phyloP scores from a whole-genome alignment of 257 asterid genomes.

The Solanum chilense region DNA sequence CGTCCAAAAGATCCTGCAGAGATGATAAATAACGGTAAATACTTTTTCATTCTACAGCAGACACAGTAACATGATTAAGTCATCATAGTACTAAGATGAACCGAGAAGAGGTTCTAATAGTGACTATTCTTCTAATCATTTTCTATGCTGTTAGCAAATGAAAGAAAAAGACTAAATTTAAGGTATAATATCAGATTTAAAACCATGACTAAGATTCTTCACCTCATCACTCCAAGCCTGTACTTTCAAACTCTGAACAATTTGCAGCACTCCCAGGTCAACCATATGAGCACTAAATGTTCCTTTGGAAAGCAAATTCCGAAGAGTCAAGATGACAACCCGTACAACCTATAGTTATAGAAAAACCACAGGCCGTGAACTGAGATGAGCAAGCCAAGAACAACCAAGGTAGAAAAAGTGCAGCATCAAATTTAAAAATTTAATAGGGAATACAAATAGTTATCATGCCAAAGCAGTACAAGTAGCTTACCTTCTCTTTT shows the following conservation, averaged over 20 bases:
- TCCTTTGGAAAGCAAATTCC: slow-evolving; percentile 75
- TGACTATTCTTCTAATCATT: not conserved
- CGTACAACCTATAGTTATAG: slow-evolving; percentile 59
- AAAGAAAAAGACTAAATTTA: not conserved
- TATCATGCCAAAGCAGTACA: not conserved
- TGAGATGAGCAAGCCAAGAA: not conserved
- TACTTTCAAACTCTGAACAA: slow-evolving; percentile 84
- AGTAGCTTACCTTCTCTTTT: slow-evolving; percentile 64
- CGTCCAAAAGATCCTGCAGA: slow-evolving; percentile 69
- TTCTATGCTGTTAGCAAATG: not conserved
- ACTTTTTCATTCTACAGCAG: not conserved
- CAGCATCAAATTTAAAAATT: not conserved
- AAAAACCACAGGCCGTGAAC: not conserved
- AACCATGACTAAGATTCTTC: slow-evolving; percentile 1
- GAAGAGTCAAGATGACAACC: slow-evolving; percentile 74
- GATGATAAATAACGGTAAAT: not conserved
- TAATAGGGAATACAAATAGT: not conserved
- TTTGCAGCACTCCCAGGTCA: slow-evolving; percentile 67
- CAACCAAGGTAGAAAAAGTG: not conserved
- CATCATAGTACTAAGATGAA: not conserved
- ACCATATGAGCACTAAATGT: slow-evolving; percentile 81
- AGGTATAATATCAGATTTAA: not conserved
- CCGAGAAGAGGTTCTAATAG: not conserved
- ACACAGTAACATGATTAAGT: not conserved
- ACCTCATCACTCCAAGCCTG: slow-evolving; percentile 99